These are phyloP conservation scores for Fusarium foetens DNA, from an alignment of 2,329 filamentous ascomycete genomes.

Conservation along the genomic window DNA sequence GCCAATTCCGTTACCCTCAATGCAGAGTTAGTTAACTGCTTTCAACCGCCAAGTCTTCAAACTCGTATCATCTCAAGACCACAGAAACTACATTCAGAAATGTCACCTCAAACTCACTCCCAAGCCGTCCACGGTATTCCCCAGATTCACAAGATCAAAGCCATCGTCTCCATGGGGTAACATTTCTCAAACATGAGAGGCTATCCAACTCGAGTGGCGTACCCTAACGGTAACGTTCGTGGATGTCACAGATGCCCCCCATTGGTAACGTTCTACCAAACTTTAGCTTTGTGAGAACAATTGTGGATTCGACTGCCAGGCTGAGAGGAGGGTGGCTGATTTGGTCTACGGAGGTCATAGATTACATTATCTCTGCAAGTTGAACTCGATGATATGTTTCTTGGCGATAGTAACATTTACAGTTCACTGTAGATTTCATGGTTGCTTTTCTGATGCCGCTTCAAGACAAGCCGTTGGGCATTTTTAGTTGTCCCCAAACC, in stretches of 20 bases:
- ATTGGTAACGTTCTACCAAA: slow-evolving; percentile 14
- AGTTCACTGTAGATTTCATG: not conserved
- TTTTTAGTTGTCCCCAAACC: slow-evolving; percentile 16
- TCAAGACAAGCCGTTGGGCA: not conserved
- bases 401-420: slow-evolving; percentile 1
- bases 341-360: slow-evolving; percentile 1
- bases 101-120: not conserved
- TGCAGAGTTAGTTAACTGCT: not conserved
- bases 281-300: not conserved
- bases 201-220: slow-evolving; percentile 11
- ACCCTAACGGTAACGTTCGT: slow-evolving; percentile 31
- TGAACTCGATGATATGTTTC: not conserved
- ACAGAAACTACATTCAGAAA: not conserved
- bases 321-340: not conserved
- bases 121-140: not conserved
- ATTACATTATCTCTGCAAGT: not conserved
- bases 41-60: not conserved
- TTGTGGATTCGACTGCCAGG: slow-evolving; percentile 9
- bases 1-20: not conserved
- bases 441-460: not conserved
- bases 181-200: slow-evolving; percentile 12
- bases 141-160: slow-evolving; percentile 4
- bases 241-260: not conserved
- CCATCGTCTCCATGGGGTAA: slow-evolving; percentile 15
- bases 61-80: not conserved